These are phyloP conservation scores for Leishmania major DNA, from an alignment of 208 protist genomes.

Conservation along the genomic window DNA sequence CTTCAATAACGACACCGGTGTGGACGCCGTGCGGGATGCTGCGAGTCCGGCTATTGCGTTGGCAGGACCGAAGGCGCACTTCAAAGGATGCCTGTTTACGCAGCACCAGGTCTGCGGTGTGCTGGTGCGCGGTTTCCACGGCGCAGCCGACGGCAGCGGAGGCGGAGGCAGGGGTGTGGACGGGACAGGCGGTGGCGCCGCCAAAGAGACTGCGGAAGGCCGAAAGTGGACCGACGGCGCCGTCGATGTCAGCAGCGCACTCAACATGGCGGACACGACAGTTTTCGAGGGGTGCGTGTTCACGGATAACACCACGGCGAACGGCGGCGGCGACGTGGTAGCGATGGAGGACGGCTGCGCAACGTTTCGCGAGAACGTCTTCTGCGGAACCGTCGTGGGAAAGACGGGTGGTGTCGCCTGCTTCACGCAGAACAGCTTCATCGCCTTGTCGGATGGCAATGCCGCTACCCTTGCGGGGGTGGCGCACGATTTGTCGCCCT, in stretches of 20 bases:
- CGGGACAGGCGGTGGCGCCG: not conserved
- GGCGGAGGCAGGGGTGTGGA: not conserved
- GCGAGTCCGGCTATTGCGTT: slow-evolving; percentile 6
- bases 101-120: slow-evolving; percentile 48
- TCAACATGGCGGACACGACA: slow-evolving; percentile 24
- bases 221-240: not conserved
- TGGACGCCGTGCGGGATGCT: slow-evolving; percentile 59
- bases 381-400: slow-evolving; percentile 71
- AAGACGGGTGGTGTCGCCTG: slow-evolving; percentile 37
- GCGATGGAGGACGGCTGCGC: slow-evolving; percentile 52
- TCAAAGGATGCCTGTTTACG: slow-evolving; percentile 40
- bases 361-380: slow-evolving; percentile 64
- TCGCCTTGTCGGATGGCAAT: slow-evolving; percentile 4
- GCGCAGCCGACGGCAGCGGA: not conserved
- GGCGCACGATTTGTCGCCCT: slow-evolving; percentile 6
- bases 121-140: slow-evolving; percentile 45
- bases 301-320: slow-evolving; percentile 40
- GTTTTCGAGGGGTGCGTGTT: slow-evolving; percentile 72
- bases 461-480: not conserved
- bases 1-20: slow-evolving; percentile 71
- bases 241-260: not conserved
- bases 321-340: slow-evolving; percentile 64
- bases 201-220: not conserved
- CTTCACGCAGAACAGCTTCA: slow-evolving; percentile 69
- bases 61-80: slow-evolving; percentile 19